Conservation (phyloP, 2,329 filamentous ascomycete genomes). For the Colletotrichum sidae region DNA sequence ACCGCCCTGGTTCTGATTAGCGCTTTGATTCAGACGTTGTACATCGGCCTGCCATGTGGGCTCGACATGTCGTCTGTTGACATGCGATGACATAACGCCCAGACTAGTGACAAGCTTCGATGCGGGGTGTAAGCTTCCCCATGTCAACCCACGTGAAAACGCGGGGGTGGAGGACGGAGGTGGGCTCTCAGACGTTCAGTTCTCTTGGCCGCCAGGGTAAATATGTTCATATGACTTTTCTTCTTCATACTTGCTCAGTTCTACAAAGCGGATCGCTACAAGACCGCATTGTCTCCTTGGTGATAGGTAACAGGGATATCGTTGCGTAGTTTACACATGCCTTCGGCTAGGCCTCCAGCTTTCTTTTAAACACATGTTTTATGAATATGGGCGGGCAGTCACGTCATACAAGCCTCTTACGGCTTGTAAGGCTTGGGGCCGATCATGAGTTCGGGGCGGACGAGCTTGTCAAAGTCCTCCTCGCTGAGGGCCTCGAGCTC, state of each 20-base stretch:
- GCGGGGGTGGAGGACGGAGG: slow-evolving; percentile 2
- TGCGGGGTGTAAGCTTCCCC: slow-evolving; percentile 14
- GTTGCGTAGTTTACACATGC: slow-evolving; percentile 32
- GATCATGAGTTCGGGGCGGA: slow-evolving; percentile 95
- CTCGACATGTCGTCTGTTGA: background rate
- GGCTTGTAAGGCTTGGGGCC: slow-evolving; percentile 76
- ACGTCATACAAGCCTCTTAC: slow-evolving; percentile 41
- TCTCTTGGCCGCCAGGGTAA: background rate
- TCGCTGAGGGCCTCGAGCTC: slow-evolving; percentile 90
- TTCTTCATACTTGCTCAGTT: background rate
- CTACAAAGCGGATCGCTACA: slow-evolving; percentile 29
- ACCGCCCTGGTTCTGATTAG: too few relatives aligned
- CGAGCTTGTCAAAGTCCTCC: slow-evolving; percentile 90
- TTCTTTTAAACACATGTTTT: slow-evolving; percentile 15
- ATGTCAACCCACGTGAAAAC: slow-evolving; percentile 19
- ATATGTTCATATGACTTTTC: slow-evolving; percentile 5
- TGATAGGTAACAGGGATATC: slow-evolving; percentile 37
- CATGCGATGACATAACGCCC: background rate
- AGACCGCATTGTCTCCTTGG: slow-evolving; percentile 27
- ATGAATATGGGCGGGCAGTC: background rate
- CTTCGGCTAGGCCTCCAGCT: background rate
- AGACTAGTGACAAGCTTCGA: background rate
- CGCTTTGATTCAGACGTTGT: too few relatives aligned
- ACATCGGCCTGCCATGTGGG: too few relatives aligned
- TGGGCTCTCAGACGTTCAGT: background rate